Percentiles rank a stretch among this genome's conserved stretches.
phyloP scores from a whole-genome alignment of 2,329 filamentous ascomycete species.

The Diaporthe australafricana region DNA sequence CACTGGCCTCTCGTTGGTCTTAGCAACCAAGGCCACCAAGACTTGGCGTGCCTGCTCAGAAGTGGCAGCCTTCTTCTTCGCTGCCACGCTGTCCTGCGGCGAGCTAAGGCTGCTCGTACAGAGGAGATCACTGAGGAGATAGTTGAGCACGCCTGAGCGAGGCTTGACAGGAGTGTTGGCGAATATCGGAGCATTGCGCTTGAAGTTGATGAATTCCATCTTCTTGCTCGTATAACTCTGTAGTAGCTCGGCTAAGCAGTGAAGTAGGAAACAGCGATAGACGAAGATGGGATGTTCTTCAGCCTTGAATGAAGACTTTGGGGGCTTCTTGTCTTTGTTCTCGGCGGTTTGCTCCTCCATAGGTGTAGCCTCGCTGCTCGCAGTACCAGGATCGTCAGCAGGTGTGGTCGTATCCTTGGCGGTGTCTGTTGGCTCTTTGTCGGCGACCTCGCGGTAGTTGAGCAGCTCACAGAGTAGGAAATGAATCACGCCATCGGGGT shows the following conservation, averaged over 20 bases:
- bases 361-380: conserved; percentile 12
- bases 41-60: conserved; percentile 88
- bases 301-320: conserved; percentile 85
- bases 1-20: conserved; percentile 82
- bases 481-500: conserved; percentile 94
- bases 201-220: conserved; percentile 99
- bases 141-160: conserved; percentile 91
- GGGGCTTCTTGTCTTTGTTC: conserved; percentile 70
- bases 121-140: conserved; percentile 84
- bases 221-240: conserved; percentile 95
- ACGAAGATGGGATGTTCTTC: conserved; percentile 97
- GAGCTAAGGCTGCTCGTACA: conserved; percentile 71
- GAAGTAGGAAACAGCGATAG: conserved; percentile 94
- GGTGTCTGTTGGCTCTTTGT: conserved; percentile 71
- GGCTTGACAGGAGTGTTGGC: conserved; percentile 93
- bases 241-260: conserved; percentile 90
- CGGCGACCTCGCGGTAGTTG: conserved; percentile 92
- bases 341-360: conserved; percentile 46
- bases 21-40: conserved; percentile 86
- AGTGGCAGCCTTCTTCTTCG: conserved; percentile 88
- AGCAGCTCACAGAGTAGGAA: conserved; percentile 93
- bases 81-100: conserved; percentile 77
- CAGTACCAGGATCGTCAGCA: conserved; percentile 46
- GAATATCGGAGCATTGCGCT: conserved; percentile 86
- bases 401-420: conserved; percentile 56